Evolutionary conservation across 768 basidiomycete genomes (phyloP), one percentile per base, ranked within the genome.

Genomic region (Podaxis sp.): DNA sequence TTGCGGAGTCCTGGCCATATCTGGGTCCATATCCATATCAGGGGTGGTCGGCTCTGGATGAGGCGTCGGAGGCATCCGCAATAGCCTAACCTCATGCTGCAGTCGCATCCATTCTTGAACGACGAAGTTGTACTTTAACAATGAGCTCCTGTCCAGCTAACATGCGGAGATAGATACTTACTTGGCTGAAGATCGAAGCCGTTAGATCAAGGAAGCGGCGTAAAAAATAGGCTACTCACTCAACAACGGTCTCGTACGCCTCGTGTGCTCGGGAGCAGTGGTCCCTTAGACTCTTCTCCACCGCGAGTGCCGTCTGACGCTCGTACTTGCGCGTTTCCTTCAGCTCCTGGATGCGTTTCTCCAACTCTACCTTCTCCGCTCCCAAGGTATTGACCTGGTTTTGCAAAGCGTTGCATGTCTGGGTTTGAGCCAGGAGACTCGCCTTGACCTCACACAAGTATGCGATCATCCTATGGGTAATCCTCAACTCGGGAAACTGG

Each of bases 231-330:
- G 18, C 11, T 46, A 77, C 78, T 76, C 63, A 80, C 79, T 74
- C 69, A 48, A 76, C 70, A 64, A 79, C 68, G 52, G 70, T 65
- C 50, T 73, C 72, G 58, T 79, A 80, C 10, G 74, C 79, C 27
- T 68, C 71, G 35, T 79, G 77, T 62, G 83, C 76, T 40, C 77
- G 71, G 52, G 74, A 74, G 55, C 79, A 80, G 65, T 83, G 82
- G 32, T 82, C 79, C 62, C 82, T 77, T 63, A 89, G 73, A 65
- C 73, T 81, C 58, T 70, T 78, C 74, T 87, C 84, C 37, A 82
- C 75, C 9, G 74, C 76, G 46, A 81, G 69, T 6, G 84, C 79
- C 2, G 77, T 76, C 23, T 86, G 80, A 63, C 75, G 79, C 68
- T 86, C 87, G 50, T 79, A 77, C 25, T 73, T 73, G 27, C 77